Conservation (phyloP, 352 stramenopile genomes). For the Phytophthora fragariaefolia region DNA sequence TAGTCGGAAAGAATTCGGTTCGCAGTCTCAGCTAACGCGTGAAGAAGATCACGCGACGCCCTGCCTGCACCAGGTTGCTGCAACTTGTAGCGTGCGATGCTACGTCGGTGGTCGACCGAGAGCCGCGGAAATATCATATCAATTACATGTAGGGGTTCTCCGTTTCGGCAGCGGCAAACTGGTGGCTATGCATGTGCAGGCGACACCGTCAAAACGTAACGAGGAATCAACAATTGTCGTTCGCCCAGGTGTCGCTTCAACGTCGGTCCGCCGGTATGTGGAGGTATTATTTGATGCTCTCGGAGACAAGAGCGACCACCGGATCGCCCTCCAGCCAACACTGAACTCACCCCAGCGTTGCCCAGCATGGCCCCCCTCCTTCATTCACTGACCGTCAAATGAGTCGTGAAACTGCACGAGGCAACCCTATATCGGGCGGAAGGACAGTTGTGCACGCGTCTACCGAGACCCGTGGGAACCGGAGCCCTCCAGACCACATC, state of each 20-base stretch:
- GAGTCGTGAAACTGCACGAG: too few species aligned
- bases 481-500: background rate
- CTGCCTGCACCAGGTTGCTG: background rate
- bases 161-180: too few species aligned
- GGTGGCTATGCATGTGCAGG: background rate
- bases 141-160: too few species aligned
- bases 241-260: background rate
- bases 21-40: background rate
- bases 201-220: background rate
- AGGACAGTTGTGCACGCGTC: background rate
- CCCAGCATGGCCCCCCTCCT: too few species aligned
- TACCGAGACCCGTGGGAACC: too few species aligned
- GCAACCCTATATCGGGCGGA: background rate
- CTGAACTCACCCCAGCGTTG: too few species aligned
- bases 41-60: background rate
- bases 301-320: background rate
- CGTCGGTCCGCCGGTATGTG: too few species aligned
- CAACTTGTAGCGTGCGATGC: background rate
- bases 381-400: too few species aligned
- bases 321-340: background rate
- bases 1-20: slow-evolving; percentile 10
- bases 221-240: background rate
- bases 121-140: too few species aligned
- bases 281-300: too few species aligned
- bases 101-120: background rate